phyloP scores from a whole-genome alignment of 169 alveolate species.

The Eimeria sp. region DNA sequence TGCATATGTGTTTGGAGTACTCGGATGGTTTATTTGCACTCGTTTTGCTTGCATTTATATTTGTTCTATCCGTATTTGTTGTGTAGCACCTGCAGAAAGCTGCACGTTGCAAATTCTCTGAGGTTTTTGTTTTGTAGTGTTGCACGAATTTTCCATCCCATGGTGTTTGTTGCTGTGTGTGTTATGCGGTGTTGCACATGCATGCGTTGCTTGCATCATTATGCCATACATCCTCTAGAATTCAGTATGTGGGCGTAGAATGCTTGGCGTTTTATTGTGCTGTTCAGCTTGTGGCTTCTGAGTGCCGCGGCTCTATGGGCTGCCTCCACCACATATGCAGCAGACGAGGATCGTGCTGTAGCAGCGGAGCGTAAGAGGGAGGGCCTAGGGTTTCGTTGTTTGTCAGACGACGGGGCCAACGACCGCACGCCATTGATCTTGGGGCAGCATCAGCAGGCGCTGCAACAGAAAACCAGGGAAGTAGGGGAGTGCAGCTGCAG shows the following conservation, averaged over 20 bases:
- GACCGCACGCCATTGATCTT: constrained; percentile 56
- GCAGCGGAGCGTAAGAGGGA: constrained; percentile 2
- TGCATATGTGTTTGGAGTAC: too few species aligned
- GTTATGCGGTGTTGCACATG: neutral
- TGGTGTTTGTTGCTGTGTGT: too few species aligned
- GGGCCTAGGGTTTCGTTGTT: constrained; percentile 5
- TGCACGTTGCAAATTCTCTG: too few species aligned
- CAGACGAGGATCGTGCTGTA: constrained; percentile 20
- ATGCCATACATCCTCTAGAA: too few species aligned
- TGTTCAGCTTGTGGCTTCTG: constrained; percentile 51
- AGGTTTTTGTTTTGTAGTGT: too few species aligned
- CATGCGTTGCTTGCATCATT: neutral
- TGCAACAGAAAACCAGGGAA: neutral
- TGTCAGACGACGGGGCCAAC: constrained; percentile 48
- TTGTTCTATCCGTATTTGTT: too few species aligned
- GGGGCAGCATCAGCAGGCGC: constrained; percentile 28
- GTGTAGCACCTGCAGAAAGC: too few species aligned
- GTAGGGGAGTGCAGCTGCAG: neutral
- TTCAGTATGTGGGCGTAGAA: too few species aligned
- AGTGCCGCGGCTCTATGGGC: constrained; percentile 44
- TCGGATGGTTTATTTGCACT: too few species aligned
- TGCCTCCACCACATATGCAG: constrained; percentile 47
- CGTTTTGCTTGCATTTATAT: too few species aligned
- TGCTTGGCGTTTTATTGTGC: neutral
- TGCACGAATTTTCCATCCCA: too few species aligned